Evolutionary conservation across 148 eudicot species (phyloP).

Genomic region (Rheum nobile): DNA sequence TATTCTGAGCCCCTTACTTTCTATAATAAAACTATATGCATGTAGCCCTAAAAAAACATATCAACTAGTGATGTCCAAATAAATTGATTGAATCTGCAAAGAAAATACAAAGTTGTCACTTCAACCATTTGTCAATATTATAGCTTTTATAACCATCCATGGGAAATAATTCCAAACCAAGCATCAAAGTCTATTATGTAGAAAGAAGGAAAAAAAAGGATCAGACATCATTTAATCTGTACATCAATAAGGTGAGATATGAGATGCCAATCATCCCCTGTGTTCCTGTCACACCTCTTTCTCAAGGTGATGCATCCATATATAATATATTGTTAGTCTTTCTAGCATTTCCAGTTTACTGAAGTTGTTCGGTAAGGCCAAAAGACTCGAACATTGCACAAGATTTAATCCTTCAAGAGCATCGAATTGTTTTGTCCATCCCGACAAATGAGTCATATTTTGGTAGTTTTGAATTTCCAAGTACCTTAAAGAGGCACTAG

Average conservation of each 20-base stretch:
- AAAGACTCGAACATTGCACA: background rate
- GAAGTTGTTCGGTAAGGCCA: background rate
- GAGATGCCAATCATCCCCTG: background rate
- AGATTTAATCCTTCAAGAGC: background rate
- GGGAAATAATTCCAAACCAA: too few species aligned
- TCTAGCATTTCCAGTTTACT: background rate
- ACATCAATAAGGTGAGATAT: too few species aligned
- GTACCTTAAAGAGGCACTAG: background rate
- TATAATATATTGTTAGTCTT: background rate
- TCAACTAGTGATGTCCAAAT: too few species aligned
- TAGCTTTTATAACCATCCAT: background rate
- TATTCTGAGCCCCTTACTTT: too few species aligned
- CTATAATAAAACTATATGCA: too few species aligned
- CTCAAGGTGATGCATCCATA: background rate
- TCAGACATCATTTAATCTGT: too few species aligned
- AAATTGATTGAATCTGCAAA: too few species aligned
- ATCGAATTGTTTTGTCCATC: background rate
- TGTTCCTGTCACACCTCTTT: background rate
- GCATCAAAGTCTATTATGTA: background rate
- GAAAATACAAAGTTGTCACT: too few species aligned
- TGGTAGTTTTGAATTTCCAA: background rate
- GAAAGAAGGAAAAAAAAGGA: too few species aligned
- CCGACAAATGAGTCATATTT: background rate
- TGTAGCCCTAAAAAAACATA: too few species aligned
- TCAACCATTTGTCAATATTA: background rate